These are phyloP conservation scores for Trichoderma gracile DNA, from an alignment of 2,329 filamentous ascomycete species.

Conservation along the genomic window DNA sequence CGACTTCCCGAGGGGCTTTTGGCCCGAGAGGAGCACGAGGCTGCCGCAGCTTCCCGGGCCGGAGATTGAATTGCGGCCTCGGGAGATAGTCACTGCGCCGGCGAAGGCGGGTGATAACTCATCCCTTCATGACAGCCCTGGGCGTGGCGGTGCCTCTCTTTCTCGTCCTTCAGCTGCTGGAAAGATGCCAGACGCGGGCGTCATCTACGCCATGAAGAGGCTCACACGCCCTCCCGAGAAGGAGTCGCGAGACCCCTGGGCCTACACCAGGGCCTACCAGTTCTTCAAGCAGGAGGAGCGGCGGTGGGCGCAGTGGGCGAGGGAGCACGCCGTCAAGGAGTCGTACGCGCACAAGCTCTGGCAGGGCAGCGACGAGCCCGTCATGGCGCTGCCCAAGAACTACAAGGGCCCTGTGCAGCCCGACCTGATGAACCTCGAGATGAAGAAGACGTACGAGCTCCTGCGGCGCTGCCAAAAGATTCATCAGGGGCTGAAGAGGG, in stretches of 20 bases:
- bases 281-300: conserved; percentile 29
- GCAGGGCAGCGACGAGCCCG: conserved; percentile 22
- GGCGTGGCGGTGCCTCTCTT: conserved; percentile 42
- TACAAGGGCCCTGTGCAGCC: conserved; percentile 30
- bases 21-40: conserved; percentile 32
- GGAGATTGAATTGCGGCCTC: conserved; percentile 1
- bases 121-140: conserved; percentile 36
- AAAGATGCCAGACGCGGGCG: conserved; percentile 28
- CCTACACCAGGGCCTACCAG: conserved; percentile 33
- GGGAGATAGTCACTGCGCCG: too few relatives aligned
- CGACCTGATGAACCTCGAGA: conserved; percentile 31
- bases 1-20: conserved; percentile 29
- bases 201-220: conserved; percentile 31
- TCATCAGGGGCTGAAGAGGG: conserved; percentile 26
- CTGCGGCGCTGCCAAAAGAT: conserved; percentile 28
- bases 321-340: conserved; percentile 28
- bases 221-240: conserved; percentile 31
- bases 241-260: conserved; percentile 34
- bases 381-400: conserved; percentile 33
- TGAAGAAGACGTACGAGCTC: conserved; percentile 30
- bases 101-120: too few relatives aligned
- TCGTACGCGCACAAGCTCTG: conserved; percentile 25
- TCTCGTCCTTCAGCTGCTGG: conserved; percentile 30
- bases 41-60: conserved; percentile 33
- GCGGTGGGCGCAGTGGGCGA: conserved; percentile 30